Conservation (phyloP, 2,329 filamentous ascomycete genomes). For the Zalaria obscura region DNA sequence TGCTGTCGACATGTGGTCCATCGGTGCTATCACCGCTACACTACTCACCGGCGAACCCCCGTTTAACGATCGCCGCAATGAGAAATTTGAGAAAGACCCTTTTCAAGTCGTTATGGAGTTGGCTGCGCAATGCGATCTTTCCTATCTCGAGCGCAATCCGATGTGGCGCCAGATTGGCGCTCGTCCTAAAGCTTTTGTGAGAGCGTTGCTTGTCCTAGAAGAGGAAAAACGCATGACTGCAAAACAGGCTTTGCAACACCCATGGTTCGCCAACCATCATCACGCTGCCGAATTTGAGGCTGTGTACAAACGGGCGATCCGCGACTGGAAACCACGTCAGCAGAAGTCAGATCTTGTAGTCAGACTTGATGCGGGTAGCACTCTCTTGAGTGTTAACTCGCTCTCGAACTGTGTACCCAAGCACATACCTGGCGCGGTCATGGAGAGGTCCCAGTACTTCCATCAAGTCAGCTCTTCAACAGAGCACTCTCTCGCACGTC, state of each 20-base stretch:
- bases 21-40: conserved; percentile 40
- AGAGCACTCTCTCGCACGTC: no score
- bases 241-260: conserved; percentile 37
- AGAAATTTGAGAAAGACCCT: conserved; percentile 12
- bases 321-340: conserved; percentile 34
- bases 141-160: conserved; percentile 26
- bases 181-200: conserved; percentile 34
- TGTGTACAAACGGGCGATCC: conserved; percentile 34
- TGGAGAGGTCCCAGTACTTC: no score
- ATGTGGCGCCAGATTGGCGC: conserved; percentile 25
- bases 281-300: conserved; percentile 33
- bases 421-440: no score
- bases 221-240: conserved; percentile 37
- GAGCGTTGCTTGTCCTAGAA: conserved; percentile 34
- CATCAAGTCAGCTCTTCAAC: no score
- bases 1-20: conserved; percentile 47
- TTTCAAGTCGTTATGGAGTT: conserved; percentile 16
- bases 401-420: no score
- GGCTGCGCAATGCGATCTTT: conserved; percentile 27
- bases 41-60: conserved; percentile 37
- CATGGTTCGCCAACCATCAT: conserved; percentile 41
- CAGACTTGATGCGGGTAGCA: no score
- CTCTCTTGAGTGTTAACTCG: no score
- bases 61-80: conserved; percentile 25
- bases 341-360: no score